Evolutionary conservation across 179 eudicot species (phyloP), one percentile per base, ranked within the genome.

Genomic region (Silene vulgaris): DNA sequence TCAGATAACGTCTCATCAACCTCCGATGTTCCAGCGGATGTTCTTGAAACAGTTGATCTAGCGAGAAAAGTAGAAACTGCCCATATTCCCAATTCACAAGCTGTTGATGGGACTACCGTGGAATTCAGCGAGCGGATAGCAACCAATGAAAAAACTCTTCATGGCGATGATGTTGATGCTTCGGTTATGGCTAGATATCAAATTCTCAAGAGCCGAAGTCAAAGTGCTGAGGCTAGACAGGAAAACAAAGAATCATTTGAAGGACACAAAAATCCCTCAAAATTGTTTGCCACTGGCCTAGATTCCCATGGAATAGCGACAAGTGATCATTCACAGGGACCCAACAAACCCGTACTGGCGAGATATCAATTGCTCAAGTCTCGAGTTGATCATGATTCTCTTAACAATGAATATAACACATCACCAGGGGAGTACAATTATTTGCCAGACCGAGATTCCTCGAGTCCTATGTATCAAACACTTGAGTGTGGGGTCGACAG

Each of bases 181-280:
- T 71, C 65, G 29, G 78, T 74, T 20, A 74, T 78, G 78, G 75
- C 84, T 35, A 64, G 79, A 72, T 81, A 78, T 63, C 79, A 81
- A 59, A 78, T 81, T 9, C 79, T 71, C 65, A 72, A 70, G 76
- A 59, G 74, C 52, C 78, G 76, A 17, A 43, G 50, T 29, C 79
- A 60, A 30, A 21, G 9, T 59, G 72, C 77, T 0, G 77, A 71
- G 65, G 8, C 82, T 61, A 65, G n/a, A 2, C 40, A 71, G 32
- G 66, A 82, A 63, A 52, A 48, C 66, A 32, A 75, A 59, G 66
- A 60, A n/a, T 59, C 70, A n/a, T 67, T 68, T 29, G 73, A 12
- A 9, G 75, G 43, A 50, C 14, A 30, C 35, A 50, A 74, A 1
- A 50, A 62, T 75, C 28, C 60, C 52, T 45, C 52, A 9, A 45